phyloP scores from a whole-genome alignment of 176 grass and related monocot genomes.

The Musa troglodytarum region DNA sequence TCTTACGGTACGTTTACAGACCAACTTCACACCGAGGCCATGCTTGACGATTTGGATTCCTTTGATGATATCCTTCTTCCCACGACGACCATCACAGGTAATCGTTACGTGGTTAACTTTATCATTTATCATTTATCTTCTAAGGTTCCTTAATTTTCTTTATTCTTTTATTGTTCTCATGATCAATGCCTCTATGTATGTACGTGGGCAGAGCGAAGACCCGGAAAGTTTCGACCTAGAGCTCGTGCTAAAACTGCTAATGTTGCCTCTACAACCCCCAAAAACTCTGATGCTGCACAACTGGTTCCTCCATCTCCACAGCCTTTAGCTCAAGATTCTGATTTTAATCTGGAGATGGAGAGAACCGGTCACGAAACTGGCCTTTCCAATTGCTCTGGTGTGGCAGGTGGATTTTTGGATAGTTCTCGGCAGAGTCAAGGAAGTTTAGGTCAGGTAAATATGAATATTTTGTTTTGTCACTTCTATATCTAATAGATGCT shows the following conservation, averaged over 20 bases:
- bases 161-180: neutral
- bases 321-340: neutral
- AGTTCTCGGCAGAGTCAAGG: neutral
- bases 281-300: neutral
- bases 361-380: neutral
- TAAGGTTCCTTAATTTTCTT: neutral
- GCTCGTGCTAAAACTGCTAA: neutral
- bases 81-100: neutral
- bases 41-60: constrained; percentile 4
- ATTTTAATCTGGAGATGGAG: neutral
- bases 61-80: constrained; percentile 6
- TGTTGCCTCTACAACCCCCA: neutral
- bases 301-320: neutral
- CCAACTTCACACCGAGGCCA: neutral
- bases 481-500: neutral
- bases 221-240: neutral
- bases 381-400: neutral
- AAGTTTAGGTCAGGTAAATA: neutral
- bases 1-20: too few relatives aligned
- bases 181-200: too few relatives aligned
- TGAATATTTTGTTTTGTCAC: neutral
- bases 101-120: neutral
- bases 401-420: neutral
- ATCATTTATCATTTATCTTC: neutral
- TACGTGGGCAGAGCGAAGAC: neutral